Base-by-base conservation (phyloP, 352 stramenopile genomes). In the Globisporangium megalacanthum region DNA sequence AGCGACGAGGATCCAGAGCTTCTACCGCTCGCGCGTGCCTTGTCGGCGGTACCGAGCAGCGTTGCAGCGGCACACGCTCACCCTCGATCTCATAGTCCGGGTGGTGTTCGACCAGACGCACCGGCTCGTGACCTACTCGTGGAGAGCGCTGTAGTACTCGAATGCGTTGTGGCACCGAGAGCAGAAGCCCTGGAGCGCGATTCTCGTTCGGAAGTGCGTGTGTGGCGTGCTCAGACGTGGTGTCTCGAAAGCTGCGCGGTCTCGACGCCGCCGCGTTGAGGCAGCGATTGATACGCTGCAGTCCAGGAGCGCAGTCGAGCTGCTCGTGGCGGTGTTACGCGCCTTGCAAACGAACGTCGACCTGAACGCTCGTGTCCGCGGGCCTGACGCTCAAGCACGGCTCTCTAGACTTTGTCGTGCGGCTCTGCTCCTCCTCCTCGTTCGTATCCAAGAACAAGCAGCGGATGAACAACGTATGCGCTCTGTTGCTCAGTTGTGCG, bases 361-460 rank as follows among this genome's bases (percentile, higher is more conserved):
- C 39, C 58, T 75, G 60, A 65, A 68, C 33, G 61, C 46, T 86
- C 5, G 49, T 62, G 29, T 61, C 67, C 9, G 54, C 60, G 31
- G 57, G 52, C 4, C 56, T 83, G 45, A 68, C 65, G 1, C 47
- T 79, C n/a, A 77, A 72, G 49, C 60, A 52, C 0, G 68, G 79
- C n/a, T 54, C 77, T 4, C 56, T 49, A 20, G 49, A 60, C 6
- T 79, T 83, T 31, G 70, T 85, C 15, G 25, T 83, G 15, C 79
- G 72, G 9, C 67, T 86, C n/a, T 87, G 73, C 54, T 77, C 62
- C 49, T 88, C 8, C 57, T 79, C 0, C 52, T 90, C 15, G 75
- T 65, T 25, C 58, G 57, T 7, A 54, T 76, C 0, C 68, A 66
- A 31, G 62, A 71, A 29, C 60, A 76, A 47, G 71, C 70, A 33